Evolutionary conservation across 1,284 basidiomycete genomes (phyloP), one percentile per base, ranked within the genome.

Genomic region (Ceratorhiza oryzae-sativae): DNA sequence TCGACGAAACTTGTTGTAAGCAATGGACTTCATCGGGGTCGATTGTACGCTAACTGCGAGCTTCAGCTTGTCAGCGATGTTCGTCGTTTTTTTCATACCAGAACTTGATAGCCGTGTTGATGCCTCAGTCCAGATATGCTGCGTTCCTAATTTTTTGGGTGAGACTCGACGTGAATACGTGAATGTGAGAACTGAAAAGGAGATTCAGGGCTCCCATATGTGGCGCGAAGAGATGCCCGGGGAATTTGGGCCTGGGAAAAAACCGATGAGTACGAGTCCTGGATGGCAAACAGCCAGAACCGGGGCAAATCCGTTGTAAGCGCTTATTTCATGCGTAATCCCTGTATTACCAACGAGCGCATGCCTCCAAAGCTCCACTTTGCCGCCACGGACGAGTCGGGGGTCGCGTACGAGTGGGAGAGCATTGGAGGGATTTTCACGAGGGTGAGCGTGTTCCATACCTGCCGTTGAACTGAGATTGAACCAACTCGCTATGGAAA

Each of bases 371-470:
- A 60, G 58, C n/a, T 60, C 18, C 58, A 60, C 15, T 60, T 45
- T 42, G 58, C 58, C 5, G 32, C 58, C n/a, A 60, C 58, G 4
- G 34, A 23, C 25, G 23, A 23, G 12, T 6, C 3, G 10, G 23
- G 25, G 20, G 6, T 0, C 5, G 41, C 58, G 39, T 30, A 60
- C 15, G 36, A 5, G 8, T 60, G 39, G n/a, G 3, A 39, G 15
- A 60, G 58, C 58, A 27, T 39, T n/a, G 58, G 23, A n/a, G 58
- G 58, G 30, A 20, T 60, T 1, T 60, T 23, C 39, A 60, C 36
- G 23, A 41, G 39, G 36, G 58, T 60, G 36, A 39, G 36, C 13
- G 36, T 39, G 6, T 39, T 39, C 6, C 36, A 39, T 39, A 39
- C 36, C 36, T 39, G 36, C 8, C 36, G 6, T 39, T 13, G n/a